A percentile compares a stretch with the other conserved stretches of the same genome.
Evolutionary conservation across 2,329 filamentous ascomycete genomes (phyloP).

Genomic region (Aspergillus sp.): DNA sequence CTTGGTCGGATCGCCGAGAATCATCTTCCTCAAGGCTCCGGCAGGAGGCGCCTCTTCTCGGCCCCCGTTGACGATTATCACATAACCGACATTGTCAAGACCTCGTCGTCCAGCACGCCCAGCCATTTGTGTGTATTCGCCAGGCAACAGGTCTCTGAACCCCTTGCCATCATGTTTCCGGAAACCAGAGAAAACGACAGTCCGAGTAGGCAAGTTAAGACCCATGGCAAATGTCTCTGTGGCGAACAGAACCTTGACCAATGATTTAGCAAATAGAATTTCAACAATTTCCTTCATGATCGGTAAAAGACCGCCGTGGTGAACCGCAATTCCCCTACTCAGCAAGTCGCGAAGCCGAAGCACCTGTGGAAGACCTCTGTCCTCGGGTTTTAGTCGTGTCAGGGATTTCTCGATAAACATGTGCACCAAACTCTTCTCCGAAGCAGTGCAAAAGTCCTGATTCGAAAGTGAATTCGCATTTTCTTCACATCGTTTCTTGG

Average conservation of each 20-base stretch:
- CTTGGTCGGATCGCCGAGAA: constrained; percentile 92
- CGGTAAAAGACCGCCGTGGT: constrained; percentile 89
- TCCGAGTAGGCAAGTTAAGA: constrained; percentile 89
- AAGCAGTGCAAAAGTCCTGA: constrained; percentile 88
- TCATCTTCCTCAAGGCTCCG: constrained; percentile 83
- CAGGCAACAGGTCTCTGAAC: constrained; percentile 87
- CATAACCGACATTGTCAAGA: constrained; percentile 86
- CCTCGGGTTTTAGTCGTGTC: constrained; percentile 84
- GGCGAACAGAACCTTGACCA: constrained; percentile 96
- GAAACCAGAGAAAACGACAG: constrained; percentile 96
- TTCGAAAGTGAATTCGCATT: constrained; percentile 95
- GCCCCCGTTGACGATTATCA: constrained; percentile 83
- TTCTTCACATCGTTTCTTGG: constrained; percentile 95
- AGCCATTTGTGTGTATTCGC: constrained; percentile 99
- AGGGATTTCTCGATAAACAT: constrained; percentile 97
- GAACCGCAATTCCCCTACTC: constrained; percentile 86
- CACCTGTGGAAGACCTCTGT: constrained; percentile 88
- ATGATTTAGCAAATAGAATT: constrained; percentile 88
- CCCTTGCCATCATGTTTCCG: constrained; percentile 92
- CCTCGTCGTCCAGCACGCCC: constrained; percentile 90
- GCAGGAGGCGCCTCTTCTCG: constrained; percentile 87
- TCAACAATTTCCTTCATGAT: constrained; percentile 98
- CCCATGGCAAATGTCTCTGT: constrained; percentile 99
- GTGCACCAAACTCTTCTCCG: constrained; percentile 94
- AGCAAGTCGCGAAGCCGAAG: constrained; percentile 81